Conservation (phyloP, 305 asterid species). For the Fraxinus albicans region DNA sequence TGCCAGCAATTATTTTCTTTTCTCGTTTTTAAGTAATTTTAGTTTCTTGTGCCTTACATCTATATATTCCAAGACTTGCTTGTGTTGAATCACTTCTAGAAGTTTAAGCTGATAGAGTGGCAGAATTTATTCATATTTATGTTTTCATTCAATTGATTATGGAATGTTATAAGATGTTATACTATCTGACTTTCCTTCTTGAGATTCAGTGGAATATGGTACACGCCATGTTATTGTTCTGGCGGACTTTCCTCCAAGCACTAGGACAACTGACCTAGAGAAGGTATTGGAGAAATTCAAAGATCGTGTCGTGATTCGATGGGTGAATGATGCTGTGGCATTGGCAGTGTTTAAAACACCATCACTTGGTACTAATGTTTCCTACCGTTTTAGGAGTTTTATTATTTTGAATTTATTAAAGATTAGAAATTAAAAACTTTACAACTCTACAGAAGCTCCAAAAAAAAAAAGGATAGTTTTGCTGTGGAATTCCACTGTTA, state of each 20-base stretch:
- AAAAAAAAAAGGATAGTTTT: background rate
- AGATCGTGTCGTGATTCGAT: slow-evolving; percentile 69
- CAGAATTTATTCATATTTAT: background rate
- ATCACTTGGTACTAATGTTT: slow-evolving; percentile 51
- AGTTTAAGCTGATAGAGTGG: background rate
- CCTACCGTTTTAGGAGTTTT: slow-evolving; percentile 6
- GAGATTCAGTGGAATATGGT: slow-evolving; percentile 59
- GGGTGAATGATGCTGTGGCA: slow-evolving; percentile 82
- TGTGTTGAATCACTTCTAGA: background rate
- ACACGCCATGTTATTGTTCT: slow-evolving; percentile 78
- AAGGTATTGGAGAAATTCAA: slow-evolving; percentile 61
- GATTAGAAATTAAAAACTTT: background rate
- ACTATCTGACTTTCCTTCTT: slow-evolving; percentile 15
- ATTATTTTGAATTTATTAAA: background rate
- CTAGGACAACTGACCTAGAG: slow-evolving; percentile 72
- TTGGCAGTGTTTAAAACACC: slow-evolving; percentile 89
- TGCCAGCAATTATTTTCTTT: background rate
- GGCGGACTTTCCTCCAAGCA: slow-evolving; percentile 64
- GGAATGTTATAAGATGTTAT: background rate
- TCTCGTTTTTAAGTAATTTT: background rate
- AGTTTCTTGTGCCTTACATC: background rate
- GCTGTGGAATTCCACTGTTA: background rate
- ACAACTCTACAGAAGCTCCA: background rate
- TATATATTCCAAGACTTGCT: background rate
- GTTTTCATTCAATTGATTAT: background rate